These are phyloP conservation scores for Silene vulgaris DNA, from an alignment of 179 eudicot genomes.

Conservation along the genomic window DNA sequence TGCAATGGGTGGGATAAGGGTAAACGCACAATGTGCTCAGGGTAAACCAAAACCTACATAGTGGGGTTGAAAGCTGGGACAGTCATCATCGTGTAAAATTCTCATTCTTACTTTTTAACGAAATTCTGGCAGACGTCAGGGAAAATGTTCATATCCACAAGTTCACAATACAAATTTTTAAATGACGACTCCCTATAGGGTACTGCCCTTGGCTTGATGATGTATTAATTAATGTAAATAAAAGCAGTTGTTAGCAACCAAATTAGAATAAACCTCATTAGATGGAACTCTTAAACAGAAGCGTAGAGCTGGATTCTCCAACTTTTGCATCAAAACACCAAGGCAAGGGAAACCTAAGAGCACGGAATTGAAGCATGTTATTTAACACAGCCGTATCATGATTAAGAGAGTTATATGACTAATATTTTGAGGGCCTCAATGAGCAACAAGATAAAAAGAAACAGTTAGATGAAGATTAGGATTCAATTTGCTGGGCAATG, in stretches of 20 bases:
- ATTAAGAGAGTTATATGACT: neutral
- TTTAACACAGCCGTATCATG: neutral
- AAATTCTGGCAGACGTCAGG: neutral
- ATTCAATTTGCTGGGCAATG: slow-evolving; percentile 2
- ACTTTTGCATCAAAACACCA: slow-evolving; percentile 86
- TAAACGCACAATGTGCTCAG: neutral
- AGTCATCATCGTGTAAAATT: neutral
- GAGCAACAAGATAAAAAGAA: neutral
- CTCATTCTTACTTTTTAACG: neutral
- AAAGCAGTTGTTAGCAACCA: neutral
- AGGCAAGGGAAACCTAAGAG: slow-evolving; percentile 89
- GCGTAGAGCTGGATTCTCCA: slow-evolving; percentile 95
- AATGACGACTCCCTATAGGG: neutral
- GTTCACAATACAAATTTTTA: neutral
- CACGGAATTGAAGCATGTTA: slow-evolving; percentile 12
- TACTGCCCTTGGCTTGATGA: neutral
- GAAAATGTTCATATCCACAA: neutral
- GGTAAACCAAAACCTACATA: neutral
- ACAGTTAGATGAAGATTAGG: neutral
- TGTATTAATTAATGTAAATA: slow-evolving; percentile 7
- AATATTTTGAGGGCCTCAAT: neutral
- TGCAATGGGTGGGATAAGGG: neutral
- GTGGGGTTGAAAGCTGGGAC: no score
- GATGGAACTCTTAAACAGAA: slow-evolving; percentile 78
- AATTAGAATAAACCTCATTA: slow-evolving; percentile 55